Evolutionary conservation across 2,329 filamentous ascomycete species (phyloP).

Genomic region (Aureobasidium sp.): DNA sequence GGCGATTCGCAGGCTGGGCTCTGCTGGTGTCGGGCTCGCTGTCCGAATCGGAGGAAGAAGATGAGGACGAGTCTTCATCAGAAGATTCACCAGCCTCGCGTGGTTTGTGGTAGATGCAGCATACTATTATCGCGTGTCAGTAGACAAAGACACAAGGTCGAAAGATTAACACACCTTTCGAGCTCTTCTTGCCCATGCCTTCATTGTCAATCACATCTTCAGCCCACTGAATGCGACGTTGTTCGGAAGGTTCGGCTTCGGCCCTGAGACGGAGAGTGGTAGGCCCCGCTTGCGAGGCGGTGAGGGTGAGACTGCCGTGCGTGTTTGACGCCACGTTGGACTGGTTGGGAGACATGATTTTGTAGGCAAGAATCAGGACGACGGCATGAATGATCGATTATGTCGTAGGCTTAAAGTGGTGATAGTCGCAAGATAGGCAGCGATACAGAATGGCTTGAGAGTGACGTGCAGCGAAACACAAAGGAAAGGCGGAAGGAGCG

Average conservation of each 20-base stretch:
- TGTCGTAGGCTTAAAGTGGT: background rate
- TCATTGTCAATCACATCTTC: slow-evolving; percentile 94
- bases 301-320: slow-evolving; percentile 25
- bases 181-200: slow-evolving; percentile 84
- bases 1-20: slow-evolving; percentile 26
- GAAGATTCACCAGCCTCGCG: slow-evolving; percentile 76
- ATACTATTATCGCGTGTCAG: slow-evolving; percentile 51
- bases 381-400: background rate
- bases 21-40: slow-evolving; percentile 45
- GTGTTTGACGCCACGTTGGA: slow-evolving; percentile 10
- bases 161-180: slow-evolving; percentile 59
- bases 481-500: slow-evolving; percentile 7
- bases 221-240: slow-evolving; percentile 79
- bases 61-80: slow-evolving; percentile 51
- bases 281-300: slow-evolving; percentile 19
- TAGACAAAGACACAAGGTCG: background rate
- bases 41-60: slow-evolving; percentile 43
- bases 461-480: slow-evolving; percentile 9
- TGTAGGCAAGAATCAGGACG: background rate
- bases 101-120: slow-evolving; percentile 94
- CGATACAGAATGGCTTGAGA: background rate
- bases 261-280: slow-evolving; percentile 33
- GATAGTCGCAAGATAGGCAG: background rate
- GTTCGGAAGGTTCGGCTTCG: slow-evolving; percentile 27
- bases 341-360: slow-evolving; percentile 10